Evolutionary conservation across 2,329 filamentous ascomycete genomes (phyloP).

Genomic region (Ceratocystis alfenasii): DNA sequence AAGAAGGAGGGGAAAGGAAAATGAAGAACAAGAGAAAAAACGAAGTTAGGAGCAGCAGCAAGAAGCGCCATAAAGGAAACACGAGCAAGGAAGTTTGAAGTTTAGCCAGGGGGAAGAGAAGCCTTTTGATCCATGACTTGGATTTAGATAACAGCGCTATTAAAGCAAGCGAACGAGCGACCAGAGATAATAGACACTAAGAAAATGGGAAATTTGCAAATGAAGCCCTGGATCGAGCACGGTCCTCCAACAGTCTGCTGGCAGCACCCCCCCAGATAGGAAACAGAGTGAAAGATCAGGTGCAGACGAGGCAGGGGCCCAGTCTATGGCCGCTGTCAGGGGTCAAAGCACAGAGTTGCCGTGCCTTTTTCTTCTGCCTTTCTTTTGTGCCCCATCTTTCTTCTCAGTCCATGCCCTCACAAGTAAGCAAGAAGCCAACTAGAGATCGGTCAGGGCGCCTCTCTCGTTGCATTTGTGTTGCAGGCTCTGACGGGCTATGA

Average conservation of each 20-base stretch:
- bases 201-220: not conserved
- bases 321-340: not conserved
- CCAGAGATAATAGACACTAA: not conserved
- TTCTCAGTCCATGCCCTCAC: not conserved
- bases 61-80: constrained; percentile 24
- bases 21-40: not conserved
- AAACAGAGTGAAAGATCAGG: not conserved
- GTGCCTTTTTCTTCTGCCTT: not conserved
- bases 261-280: not conserved
- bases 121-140: constrained; percentile 1
- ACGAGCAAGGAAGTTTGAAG: constrained; percentile 5
- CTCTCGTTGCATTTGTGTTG: not conserved
- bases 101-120: not conserved
- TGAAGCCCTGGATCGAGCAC: not conserved
- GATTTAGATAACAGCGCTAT: not conserved
- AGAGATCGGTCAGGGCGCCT: not conserved
- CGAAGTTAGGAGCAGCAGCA: constrained; percentile 8
- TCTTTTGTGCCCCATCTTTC: not conserved
- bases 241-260: constrained; percentile 1
- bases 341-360: not conserved
- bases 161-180: constrained; percentile 2
- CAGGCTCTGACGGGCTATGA: constrained; percentile 1
- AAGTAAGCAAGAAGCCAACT: not conserved
- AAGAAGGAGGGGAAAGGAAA: not conserved
- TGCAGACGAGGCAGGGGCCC: not conserved